Conservation (phyloP, 164 flowering plant genomes). For the Cinnamomum chago region DNA sequence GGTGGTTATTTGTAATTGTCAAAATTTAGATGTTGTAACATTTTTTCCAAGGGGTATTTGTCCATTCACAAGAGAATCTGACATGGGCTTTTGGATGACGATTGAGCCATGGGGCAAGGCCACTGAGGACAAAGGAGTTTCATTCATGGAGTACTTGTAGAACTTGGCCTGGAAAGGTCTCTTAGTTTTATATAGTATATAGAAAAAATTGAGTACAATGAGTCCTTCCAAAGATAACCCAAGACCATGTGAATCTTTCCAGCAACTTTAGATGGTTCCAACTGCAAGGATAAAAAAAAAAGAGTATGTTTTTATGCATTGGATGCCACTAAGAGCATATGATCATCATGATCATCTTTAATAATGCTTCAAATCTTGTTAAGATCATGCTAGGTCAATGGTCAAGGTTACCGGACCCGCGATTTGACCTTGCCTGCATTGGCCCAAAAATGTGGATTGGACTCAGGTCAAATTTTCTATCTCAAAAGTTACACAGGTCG, state of each 20-base stretch:
- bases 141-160: neutral
- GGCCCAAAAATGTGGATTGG: too few species aligned
- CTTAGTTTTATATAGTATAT: neutral
- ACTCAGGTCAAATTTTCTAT: too few species aligned
- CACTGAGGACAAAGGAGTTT: constrained; percentile 6
- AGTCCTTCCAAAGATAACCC: constrained; percentile 4
- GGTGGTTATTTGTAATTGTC: too few species aligned
- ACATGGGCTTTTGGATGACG: neutral
- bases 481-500: too few species aligned
- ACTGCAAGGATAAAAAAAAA: neutral
- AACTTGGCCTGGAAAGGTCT: neutral
- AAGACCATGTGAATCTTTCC: constrained; percentile 9
- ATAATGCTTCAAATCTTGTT: neutral
- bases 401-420: neutral
- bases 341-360: neutral
- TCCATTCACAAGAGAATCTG: neutral
- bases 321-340: constrained; percentile 9
- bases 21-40: too few species aligned
- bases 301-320: constrained; percentile 5
- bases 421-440: too few species aligned
- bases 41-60: too few species aligned
- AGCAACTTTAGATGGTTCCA: constrained; percentile 1
- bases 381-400: constrained; percentile 1
- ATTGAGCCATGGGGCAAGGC: neutral
- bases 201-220: constrained; percentile 2